phyloP scores from a whole-genome alignment of 75 land plant species.

The Selaginella tamariscina region DNA sequence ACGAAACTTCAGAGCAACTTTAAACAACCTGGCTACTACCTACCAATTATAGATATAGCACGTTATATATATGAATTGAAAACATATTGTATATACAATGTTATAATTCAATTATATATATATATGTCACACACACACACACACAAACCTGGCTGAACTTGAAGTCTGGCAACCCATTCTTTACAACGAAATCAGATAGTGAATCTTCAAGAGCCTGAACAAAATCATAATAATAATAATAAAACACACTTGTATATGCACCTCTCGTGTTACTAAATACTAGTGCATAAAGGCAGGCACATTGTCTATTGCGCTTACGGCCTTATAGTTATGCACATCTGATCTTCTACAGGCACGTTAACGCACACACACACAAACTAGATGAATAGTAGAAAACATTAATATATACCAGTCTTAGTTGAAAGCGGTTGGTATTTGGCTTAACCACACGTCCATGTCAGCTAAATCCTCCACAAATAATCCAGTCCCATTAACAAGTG shows the following conservation, averaged over 20 bases:
- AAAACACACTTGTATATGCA: background rate
- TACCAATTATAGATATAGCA: constrained; percentile 32
- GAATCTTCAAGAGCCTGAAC: constrained; percentile 53
- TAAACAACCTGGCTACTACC: constrained; percentile 63
- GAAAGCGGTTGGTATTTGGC: constrained; percentile 50
- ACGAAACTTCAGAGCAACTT: constrained; percentile 70
- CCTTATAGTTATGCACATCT: too few species aligned
- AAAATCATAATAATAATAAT: background rate
- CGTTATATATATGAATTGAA: too few species aligned
- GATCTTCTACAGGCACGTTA: background rate
- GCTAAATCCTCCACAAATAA: constrained; percentile 58
- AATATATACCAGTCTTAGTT: constrained; percentile 47
- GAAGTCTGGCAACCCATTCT: constrained; percentile 59
- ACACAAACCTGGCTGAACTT: constrained; percentile 62
- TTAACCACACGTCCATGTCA: constrained; percentile 78
- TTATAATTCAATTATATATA: background rate
- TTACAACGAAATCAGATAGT: constrained; percentile 38
- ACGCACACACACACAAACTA: background rate
- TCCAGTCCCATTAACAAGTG: constrained; percentile 95
- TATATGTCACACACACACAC: too few species aligned
- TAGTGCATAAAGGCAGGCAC: background rate
- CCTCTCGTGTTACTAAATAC: background rate
- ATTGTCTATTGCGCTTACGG: background rate
- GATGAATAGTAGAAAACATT: constrained; percentile 5
- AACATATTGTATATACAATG: background rate